Percentiles rank a stretch among this genome's conserved stretches.
phyloP scores from a whole-genome alignment of 2,329 filamentous ascomycete genomes.

The Exophiala oligosperma region DNA sequence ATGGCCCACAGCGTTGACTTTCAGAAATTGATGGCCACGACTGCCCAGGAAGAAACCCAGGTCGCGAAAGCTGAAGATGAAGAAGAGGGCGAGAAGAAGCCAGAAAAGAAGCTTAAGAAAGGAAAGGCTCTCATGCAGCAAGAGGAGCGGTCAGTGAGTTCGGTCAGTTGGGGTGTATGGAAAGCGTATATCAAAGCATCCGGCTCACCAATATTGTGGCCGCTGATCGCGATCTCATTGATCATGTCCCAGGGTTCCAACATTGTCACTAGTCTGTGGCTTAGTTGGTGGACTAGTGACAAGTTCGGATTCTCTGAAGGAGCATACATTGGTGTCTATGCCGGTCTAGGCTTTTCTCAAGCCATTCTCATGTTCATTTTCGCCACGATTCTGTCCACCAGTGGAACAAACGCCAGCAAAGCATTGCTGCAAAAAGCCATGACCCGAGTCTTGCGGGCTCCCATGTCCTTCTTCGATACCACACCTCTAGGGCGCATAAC shows the following conservation, averaged over 20 bases:
- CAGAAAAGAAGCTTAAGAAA: conserved; percentile 44
- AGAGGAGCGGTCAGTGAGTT: conserved; percentile 64
- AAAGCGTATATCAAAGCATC: conserved; percentile 74
- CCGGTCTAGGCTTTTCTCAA: conserved; percentile 69
- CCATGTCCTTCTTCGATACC: conserved; percentile 93
- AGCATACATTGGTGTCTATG: conserved; percentile 69
- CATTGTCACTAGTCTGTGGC: conserved; percentile 85
- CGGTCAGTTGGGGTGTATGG: conserved; percentile 80
- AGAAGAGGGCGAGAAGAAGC: conserved; percentile 51
- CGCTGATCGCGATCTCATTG: conserved; percentile 64
- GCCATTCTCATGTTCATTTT: conserved; percentile 77
- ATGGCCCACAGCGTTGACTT: conserved; percentile 79
- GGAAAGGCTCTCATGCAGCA: conserved; percentile 52
- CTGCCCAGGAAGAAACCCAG: conserved; percentile 61
- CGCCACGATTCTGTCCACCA: conserved; percentile 73
- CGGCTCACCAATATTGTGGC: conserved; percentile 68
- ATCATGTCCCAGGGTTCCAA: conserved; percentile 77
- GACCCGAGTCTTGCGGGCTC: conserved; percentile 66
- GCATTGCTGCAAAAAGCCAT: conserved; percentile 80
- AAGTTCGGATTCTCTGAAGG: conserved; percentile 68
- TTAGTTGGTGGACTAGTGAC: conserved; percentile 88
- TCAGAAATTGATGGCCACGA: conserved; percentile 77
- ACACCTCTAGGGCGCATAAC: conserved; percentile 93
- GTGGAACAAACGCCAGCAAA: conserved; percentile 79
- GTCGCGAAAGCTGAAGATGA: conserved; percentile 47